These are phyloP conservation scores for Fusarium sp. DNA, from an alignment of 2,329 filamentous ascomycete species.

Conservation along the genomic window DNA sequence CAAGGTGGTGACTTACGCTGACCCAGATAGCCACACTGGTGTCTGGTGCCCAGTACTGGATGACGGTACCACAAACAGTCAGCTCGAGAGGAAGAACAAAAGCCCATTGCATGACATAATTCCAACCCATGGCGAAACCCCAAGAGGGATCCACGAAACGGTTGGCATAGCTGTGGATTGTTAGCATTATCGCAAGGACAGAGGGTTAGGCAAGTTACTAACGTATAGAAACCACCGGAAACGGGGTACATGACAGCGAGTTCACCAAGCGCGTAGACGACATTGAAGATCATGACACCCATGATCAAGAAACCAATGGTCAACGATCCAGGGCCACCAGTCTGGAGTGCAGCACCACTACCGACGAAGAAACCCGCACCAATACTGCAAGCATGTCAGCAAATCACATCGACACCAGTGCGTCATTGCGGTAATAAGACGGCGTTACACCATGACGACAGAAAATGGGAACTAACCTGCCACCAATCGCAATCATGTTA, in stretches of 20 bases:
- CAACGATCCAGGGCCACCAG: constrained; percentile 53
- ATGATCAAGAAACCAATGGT: constrained; percentile 66
- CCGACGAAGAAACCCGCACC: constrained; percentile 73
- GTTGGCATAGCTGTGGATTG: constrained; percentile 56
- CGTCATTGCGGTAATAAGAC: constrained; percentile 21
- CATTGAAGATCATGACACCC: constrained; percentile 70
- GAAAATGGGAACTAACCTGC: constrained; percentile 35
- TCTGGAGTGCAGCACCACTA: constrained; percentile 58
- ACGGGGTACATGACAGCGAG: constrained; percentile 54
- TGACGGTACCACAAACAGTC: constrained; percentile 62
- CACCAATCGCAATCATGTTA: constrained; percentile 47
- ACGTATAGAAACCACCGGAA: constrained; percentile 68
- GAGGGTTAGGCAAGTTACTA: too few relatives aligned
- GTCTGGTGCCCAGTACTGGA: constrained; percentile 60
- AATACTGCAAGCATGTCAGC: constrained; percentile 51
- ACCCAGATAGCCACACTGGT: constrained; percentile 65
- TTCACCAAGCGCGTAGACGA: constrained; percentile 71
- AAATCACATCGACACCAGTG: neutral
- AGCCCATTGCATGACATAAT: constrained; percentile 60
- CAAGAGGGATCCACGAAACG: constrained; percentile 68
- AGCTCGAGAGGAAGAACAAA: constrained; percentile 61
- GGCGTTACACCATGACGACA: constrained; percentile 6
- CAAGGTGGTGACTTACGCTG: constrained; percentile 52
- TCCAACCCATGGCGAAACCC: constrained; percentile 59
- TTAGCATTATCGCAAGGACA: constrained; percentile 8